phyloP scores from a whole-genome alignment of 306 rosid species.

The Prinsepia uniflora region DNA sequence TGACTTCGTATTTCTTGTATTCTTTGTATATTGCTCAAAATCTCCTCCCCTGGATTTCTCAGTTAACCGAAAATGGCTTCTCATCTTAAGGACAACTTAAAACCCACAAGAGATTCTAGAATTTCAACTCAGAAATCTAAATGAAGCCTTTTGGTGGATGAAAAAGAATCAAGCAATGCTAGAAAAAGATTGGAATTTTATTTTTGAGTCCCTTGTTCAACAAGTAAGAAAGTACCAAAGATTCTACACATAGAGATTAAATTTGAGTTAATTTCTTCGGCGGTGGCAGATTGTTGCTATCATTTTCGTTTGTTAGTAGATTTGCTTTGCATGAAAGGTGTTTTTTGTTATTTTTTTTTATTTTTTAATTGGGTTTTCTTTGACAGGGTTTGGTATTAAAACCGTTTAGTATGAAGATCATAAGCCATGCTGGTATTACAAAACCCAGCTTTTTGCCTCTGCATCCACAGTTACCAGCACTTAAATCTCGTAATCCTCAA shows the following conservation, averaged over 20 bases:
- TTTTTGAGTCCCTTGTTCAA: neutral
- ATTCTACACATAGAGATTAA: too few relatives aligned
- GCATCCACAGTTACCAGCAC: slow-evolving; percentile 52
- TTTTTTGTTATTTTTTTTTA: neutral
- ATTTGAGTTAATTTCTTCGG: slow-evolving; percentile 1
- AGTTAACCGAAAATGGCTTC: neutral
- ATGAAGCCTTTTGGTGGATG: neutral
- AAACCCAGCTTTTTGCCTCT: slow-evolving; percentile 53
- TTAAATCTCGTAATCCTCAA: slow-evolving; percentile 43
- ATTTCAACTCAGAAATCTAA: neutral
- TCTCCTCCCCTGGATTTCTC: neutral
- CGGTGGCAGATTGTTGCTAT: neutral
- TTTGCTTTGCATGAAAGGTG: slow-evolving; percentile 1
- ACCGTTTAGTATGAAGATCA: slow-evolving; percentile 41
- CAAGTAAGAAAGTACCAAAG: neutral
- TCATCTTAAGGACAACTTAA: neutral
- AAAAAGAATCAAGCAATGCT: neutral
- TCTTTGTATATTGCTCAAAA: neutral
- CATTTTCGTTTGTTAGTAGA: neutral
- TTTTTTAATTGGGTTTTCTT: neutral
- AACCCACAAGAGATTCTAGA: neutral
- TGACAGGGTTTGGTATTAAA: slow-evolving; percentile 40
- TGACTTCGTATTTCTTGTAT: neutral
- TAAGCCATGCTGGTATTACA: slow-evolving; percentile 45
- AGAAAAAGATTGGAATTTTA: neutral